phyloP scores from a whole-genome alignment of 306 rosid genomes.

The Coriaria nepalensis region DNA sequence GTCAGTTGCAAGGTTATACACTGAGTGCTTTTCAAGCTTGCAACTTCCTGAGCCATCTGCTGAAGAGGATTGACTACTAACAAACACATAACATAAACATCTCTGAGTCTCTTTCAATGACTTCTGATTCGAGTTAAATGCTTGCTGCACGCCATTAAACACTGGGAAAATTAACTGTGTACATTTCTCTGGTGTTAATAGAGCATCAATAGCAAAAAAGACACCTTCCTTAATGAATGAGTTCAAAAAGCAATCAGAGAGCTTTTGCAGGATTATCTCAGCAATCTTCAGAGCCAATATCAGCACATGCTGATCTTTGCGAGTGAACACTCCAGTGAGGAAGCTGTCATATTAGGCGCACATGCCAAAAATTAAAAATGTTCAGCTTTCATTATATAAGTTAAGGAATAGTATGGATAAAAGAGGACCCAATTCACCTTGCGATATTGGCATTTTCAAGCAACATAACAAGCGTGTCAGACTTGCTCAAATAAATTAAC shows the following conservation, averaged over 20 bases:
- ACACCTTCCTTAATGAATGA: conserved; percentile 91
- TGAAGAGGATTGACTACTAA: conserved; percentile 32
- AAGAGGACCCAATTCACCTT: conserved; percentile 44
- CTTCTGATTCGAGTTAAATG: conserved; percentile 42
- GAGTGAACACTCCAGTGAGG: conserved; percentile 80
- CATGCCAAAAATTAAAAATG: conserved; percentile 8
- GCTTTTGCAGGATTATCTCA: conserved; percentile 70
- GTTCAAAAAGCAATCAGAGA: conserved; percentile 48
- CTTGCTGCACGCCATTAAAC: conserved; percentile 31
- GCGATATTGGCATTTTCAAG: conserved; percentile 64
- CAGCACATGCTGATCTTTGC: conserved; percentile 85
- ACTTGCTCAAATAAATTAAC: conserved; percentile 53
- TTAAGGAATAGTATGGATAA: conserved; percentile 10
- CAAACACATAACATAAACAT: conserved; percentile 79
- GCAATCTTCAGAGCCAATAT: conserved; percentile 60
- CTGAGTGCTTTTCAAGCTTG: conserved; percentile 72
- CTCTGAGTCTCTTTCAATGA: conserved; percentile 41
- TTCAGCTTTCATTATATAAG: conserved; percentile 18
- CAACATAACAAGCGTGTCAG: conserved; percentile 63
- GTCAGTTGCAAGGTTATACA: conserved; percentile 56
- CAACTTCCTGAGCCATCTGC: conserved; percentile 47
- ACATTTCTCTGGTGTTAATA: conserved; percentile 53
- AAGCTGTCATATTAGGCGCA: conserved; percentile 43
- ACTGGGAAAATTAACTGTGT: conserved; percentile 46
- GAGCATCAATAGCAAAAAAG: conserved; percentile 70